Conservation (phyloP, 768 basidiomycete species). For the Cystobasidium tubakii region DNA sequence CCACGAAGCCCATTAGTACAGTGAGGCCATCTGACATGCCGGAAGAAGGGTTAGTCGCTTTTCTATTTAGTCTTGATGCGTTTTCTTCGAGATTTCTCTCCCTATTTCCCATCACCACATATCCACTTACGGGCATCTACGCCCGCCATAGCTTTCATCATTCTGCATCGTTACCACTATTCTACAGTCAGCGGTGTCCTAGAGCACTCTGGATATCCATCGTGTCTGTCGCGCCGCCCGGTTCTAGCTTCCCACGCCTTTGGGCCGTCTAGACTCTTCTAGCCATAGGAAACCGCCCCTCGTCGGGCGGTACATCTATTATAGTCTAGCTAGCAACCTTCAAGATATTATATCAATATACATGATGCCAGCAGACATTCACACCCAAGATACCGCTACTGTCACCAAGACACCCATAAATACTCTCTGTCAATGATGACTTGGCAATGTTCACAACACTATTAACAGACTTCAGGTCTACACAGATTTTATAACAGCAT, state of each 20-base stretch:
- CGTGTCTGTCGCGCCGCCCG: not conserved
- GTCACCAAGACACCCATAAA: not conserved
- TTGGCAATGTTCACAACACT: not conserved
- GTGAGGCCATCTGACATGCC: constrained; percentile 35
- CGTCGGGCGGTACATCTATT: not conserved
- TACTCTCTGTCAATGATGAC: not conserved
- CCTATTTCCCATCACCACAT: constrained; percentile 15
- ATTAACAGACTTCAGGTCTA: not conserved
- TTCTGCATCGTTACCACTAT: not conserved
- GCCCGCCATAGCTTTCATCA: not conserved
- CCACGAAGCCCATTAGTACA: constrained; percentile 31
- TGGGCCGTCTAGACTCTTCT: constrained; percentile 7
- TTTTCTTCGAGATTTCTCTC: constrained; percentile 9
- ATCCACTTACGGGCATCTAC: not conserved
- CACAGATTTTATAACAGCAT: not conserved
- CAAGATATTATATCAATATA: not conserved
- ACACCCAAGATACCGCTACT: constrained; percentile 7
- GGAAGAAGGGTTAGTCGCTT: constrained; percentile 33
- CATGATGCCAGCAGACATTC: not conserved
- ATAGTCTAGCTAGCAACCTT: constrained; percentile 4
- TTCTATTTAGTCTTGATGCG: not conserved
- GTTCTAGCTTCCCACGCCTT: not conserved
- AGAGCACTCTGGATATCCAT: not conserved
- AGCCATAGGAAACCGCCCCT: not conserved
- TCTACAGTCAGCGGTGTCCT: not conserved